Percentiles rank a stretch among this genome's conserved stretches.
These are phyloP conservation scores for Lanmaoa pseudosensibilis DNA, from an alignment of 768 basidiomycete genomes.

Conservation along the genomic window DNA sequence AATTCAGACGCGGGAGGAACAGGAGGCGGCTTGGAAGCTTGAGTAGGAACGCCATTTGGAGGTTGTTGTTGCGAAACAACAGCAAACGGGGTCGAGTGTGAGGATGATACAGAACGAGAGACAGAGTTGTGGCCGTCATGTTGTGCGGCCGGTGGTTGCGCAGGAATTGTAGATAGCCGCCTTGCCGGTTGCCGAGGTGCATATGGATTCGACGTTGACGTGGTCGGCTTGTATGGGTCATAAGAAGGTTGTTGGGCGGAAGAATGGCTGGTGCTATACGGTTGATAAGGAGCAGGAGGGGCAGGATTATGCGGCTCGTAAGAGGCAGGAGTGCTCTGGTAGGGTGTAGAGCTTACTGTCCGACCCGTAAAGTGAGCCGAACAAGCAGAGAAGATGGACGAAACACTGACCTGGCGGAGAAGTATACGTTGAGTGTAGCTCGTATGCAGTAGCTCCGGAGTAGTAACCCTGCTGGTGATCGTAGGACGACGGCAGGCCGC, in stretches of 20 bases:
- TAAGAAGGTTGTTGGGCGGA: conserved; percentile 22
- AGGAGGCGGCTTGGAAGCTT: conserved; percentile 34
- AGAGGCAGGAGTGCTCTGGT: conserved; percentile 14
- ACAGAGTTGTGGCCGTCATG: conserved; percentile 32
- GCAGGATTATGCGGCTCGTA: conserved; percentile 29
- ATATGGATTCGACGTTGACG: conserved; percentile 24
- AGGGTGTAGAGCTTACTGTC: conserved; percentile 12
- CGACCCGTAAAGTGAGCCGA: conserved; percentile 6
- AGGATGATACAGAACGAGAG: conserved; percentile 26
- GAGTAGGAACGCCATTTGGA: conserved; percentile 25
- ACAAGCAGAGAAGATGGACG: not conserved
- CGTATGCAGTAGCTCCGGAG: conserved; percentile 29
- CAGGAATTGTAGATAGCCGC: conserved; percentile 11
- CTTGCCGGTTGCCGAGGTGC: conserved; percentile 13
- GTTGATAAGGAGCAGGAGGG: conserved; percentile 16
- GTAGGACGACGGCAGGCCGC: conserved; percentile 17
- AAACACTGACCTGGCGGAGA: conserved; percentile 27
- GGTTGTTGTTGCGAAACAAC: conserved; percentile 14
- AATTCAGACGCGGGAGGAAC: conserved; percentile 46
- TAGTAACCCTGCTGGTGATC: conserved; percentile 35
- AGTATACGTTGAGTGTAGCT: conserved; percentile 18
- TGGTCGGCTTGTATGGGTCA: conserved; percentile 39
- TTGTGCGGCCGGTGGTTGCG: conserved; percentile 31
- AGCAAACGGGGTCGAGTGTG: conserved; percentile 21
- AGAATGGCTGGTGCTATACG: conserved; percentile 15